Evolutionary conservation across 2,329 filamentous ascomycete species (phyloP).

Genomic region (Stachybotrys chlorohalonatus): DNA sequence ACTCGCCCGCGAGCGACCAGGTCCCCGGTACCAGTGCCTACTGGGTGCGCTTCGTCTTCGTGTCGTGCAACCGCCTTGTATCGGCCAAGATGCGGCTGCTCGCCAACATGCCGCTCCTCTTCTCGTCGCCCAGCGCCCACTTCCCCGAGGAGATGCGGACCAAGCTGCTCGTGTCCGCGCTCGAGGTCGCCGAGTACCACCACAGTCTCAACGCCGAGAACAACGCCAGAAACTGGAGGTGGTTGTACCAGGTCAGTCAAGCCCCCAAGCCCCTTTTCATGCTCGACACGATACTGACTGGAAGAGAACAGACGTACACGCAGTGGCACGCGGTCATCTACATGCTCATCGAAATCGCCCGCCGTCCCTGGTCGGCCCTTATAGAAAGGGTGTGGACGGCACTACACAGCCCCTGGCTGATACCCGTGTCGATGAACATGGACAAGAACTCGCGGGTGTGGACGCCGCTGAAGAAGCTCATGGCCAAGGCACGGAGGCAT

Average conservation of each 20-base stretch:
- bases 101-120: slow-evolving; percentile 42
- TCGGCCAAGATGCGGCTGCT: slow-evolving; percentile 46
- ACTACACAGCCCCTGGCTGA: slow-evolving; percentile 34
- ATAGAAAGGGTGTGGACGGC: slow-evolving; percentile 38
- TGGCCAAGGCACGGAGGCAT: slow-evolving; percentile 26
- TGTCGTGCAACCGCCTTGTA: slow-evolving; percentile 29
- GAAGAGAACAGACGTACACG: slow-evolving; percentile 37
- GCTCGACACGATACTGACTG: too few species aligned
- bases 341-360: slow-evolving; percentile 40
- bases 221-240: slow-evolving; percentile 41
- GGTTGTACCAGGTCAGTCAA: slow-evolving; percentile 32
- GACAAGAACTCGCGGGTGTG: slow-evolving; percentile 25
- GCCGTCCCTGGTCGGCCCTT: slow-evolving; percentile 33
- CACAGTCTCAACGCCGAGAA: slow-evolving; percentile 42
- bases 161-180: slow-evolving; percentile 38
- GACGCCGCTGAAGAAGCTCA: slow-evolving; percentile 30
- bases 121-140: slow-evolving; percentile 26
- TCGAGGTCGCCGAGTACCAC: slow-evolving; percentile 48
- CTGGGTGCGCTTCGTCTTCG: slow-evolving; percentile 26
- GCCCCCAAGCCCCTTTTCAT: too few species aligned
- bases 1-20: slow-evolving; percentile 15
- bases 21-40: slow-evolving; percentile 17
- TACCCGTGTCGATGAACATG: slow-evolving; percentile 10
- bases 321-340: slow-evolving; percentile 52
- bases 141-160: slow-evolving; percentile 28